Evolutionary conservation across 768 basidiomycete species (phyloP).

Genomic region (Chiua virens): DNA sequence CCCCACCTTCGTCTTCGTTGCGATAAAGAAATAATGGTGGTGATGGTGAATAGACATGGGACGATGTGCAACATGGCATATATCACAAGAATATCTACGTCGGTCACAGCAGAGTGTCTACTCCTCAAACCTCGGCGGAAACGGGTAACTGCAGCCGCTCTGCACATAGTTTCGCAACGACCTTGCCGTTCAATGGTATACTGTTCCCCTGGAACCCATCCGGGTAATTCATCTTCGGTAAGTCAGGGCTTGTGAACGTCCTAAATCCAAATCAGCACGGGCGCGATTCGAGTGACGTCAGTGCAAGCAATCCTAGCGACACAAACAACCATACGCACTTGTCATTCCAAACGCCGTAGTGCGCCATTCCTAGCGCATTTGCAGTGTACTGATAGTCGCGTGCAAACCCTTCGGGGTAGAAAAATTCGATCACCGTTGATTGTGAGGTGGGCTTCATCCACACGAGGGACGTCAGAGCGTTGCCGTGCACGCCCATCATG

Average conservation of each 20-base stretch:
- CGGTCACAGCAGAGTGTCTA: background rate
- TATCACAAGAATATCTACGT: too few relatives aligned
- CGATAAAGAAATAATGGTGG: too few relatives aligned
- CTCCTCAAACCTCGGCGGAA: background rate
- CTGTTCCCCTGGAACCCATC: constrained; percentile 87
- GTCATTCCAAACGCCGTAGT: constrained; percentile 84
- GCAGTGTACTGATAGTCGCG: constrained; percentile 83
- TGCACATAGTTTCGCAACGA: constrained; percentile 59
- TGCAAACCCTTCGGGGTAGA: constrained; percentile 81
- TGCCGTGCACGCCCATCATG: constrained; percentile 93
- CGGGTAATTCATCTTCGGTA: constrained; percentile 71
- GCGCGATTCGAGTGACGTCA: background rate
- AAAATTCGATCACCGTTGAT: constrained; percentile 91
- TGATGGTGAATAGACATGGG: too few relatives aligned
- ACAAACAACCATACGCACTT: constrained; percentile 39
- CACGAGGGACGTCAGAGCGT: constrained; percentile 81
- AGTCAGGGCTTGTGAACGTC: constrained; percentile 69
- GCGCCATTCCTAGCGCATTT: constrained; percentile 78
- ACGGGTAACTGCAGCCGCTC: constrained; percentile 43
- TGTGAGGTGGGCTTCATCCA: constrained; percentile 90
- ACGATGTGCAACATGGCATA: too few relatives aligned
- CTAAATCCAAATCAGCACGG: constrained; percentile 34
- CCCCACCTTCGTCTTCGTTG: too few relatives aligned
- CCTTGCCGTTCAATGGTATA: constrained; percentile 78
- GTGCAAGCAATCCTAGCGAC: background rate